phyloP scores from a whole-genome alignment of 139 green algal species.

The Coccomyxa sp. region DNA sequence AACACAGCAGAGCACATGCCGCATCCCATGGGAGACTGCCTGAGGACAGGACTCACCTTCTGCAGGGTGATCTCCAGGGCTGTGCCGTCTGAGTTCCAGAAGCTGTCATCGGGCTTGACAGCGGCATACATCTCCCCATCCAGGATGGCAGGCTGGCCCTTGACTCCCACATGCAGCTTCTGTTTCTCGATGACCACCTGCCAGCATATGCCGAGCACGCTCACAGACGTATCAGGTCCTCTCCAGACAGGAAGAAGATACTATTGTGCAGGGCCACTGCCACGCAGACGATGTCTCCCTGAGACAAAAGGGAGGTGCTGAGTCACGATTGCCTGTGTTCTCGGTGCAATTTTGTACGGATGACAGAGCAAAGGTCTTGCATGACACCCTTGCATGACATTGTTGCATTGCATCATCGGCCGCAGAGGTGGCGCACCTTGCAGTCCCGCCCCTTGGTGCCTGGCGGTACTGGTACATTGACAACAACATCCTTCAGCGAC shows the following conservation, averaged over 20 bases:
- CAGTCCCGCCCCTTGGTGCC: slow-evolving; percentile 64
- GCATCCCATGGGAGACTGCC: not conserved
- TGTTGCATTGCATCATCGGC: too few species aligned
- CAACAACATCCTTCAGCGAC: slow-evolving; percentile 80
- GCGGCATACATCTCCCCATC: slow-evolving; percentile 73
- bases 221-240: too few species aligned
- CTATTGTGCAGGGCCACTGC: too few species aligned
- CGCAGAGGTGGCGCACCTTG: slow-evolving; percentile 7
- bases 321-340: too few species aligned
- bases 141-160: slow-evolving; percentile 30
- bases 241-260: too few species aligned
- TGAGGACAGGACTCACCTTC: slow-evolving; percentile 48
- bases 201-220: too few species aligned
- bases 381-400: too few species aligned
- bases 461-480: slow-evolving; percentile 70
- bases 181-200: slow-evolving; percentile 59
- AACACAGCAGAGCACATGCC: not conserved
- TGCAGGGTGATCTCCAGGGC: slow-evolving; percentile 76
- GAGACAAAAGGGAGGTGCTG: too few species aligned
- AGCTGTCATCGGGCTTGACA: slow-evolving; percentile 84
- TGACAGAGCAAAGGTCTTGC: too few species aligned
- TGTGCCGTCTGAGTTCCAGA: slow-evolving; percentile 76
- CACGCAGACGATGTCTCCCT: too few species aligned
- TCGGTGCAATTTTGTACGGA: too few species aligned
- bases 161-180: slow-evolving; percentile 49